Base-by-base conservation (phyloP, 129 eudicot species). In the Logfia minima region DNA sequence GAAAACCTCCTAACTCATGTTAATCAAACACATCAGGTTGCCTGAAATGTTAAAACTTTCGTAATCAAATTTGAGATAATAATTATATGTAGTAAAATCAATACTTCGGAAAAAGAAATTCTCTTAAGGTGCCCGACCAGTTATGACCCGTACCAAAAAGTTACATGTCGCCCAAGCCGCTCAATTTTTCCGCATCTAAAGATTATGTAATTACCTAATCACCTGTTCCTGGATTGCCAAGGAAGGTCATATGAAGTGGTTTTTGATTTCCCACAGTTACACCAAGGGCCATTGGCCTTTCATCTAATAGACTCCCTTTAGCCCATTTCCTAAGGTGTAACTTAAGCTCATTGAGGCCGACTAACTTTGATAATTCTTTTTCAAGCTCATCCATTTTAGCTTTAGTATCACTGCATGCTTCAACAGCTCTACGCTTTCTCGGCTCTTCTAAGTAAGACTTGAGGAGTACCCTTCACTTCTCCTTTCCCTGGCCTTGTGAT, bases 191-290 rank as follows among this genome's bases (percentile, higher is more conserved):
- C 35, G 2, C 24, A 29, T 4, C 23, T 22, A 29, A 22, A 35
- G 34, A 23, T 28, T 65, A 16, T 7, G 23, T 5, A 17, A 65
- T 29, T 9, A 23, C 41, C 6, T 65, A 65, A 32, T 65, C 70
- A 65, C 70, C 70, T 65, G 45, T 65, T 65, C 70, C 45, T 2
- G 70, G 70, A 76, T 93, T 93, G 60, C 98, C 98, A 75, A 93
- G 96, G 51, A 93, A 93, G 72, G 98, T 96, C 98, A 93, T 93
- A 74, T 93, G 98, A 77, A 96, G 97, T 51, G 92, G 90, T 77
- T 92, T 90, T 60, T 96, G 84, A 7, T 89, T 77, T 51, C 93
- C 90, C 28, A 90, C 87, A 81, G 76, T 56, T 18, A 56, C 16
- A 14, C 96, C 98, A 79, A 93, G 93, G 73, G 92, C 91, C 72